These are phyloP conservation scores for Monosporascus ibericus DNA, from an alignment of 2,329 filamentous ascomycete genomes.

Conservation along the genomic window DNA sequence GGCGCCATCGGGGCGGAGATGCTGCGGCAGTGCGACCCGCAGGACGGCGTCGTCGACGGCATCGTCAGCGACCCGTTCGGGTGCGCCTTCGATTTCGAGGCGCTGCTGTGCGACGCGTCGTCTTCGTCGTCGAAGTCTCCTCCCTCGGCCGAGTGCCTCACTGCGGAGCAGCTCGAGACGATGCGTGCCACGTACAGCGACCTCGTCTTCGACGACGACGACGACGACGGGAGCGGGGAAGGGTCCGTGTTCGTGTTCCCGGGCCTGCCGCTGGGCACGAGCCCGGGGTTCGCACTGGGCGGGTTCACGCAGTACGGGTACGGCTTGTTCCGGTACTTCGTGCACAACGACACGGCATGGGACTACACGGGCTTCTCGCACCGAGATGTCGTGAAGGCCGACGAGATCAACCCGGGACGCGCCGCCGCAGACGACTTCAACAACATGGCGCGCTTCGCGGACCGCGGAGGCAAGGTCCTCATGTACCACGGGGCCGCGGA, in stretches of 20 bases:
- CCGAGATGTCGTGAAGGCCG: conserved; percentile 27
- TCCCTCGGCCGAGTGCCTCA: conserved; percentile 32
- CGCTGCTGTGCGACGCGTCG: conserved; percentile 22
- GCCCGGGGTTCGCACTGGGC: conserved; percentile 3
- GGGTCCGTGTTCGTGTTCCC: conserved; percentile 5
- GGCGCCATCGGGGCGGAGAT: conserved; percentile 28
- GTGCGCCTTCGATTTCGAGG: conserved; percentile 30
- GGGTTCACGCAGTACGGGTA: conserved; percentile 7
- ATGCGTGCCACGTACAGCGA: conserved; percentile 30
- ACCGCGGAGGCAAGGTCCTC: conserved; percentile 36
- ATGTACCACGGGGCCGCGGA: conserved; percentile 39
- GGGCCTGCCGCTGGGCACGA: conserved; percentile 9
- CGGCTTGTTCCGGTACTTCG: conserved; percentile 39
- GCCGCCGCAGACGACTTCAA: conserved; percentile 18
- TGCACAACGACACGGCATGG: conserved; percentile 39
- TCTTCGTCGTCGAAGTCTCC: too few species aligned
- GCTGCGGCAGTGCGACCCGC: conserved; percentile 32
- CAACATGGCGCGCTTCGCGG: conserved; percentile 26
- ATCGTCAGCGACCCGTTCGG: conserved; percentile 32
- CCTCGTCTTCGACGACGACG: neutral
- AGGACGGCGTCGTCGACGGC: conserved; percentile 33
- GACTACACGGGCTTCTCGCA: conserved; percentile 28
- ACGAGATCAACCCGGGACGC: neutral
- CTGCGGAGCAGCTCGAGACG: conserved; percentile 34
- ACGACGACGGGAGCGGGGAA: neutral